Evolutionary conservation across 1,284 basidiomycete species (phyloP).

Genomic region (Malassezia caprae): DNA sequence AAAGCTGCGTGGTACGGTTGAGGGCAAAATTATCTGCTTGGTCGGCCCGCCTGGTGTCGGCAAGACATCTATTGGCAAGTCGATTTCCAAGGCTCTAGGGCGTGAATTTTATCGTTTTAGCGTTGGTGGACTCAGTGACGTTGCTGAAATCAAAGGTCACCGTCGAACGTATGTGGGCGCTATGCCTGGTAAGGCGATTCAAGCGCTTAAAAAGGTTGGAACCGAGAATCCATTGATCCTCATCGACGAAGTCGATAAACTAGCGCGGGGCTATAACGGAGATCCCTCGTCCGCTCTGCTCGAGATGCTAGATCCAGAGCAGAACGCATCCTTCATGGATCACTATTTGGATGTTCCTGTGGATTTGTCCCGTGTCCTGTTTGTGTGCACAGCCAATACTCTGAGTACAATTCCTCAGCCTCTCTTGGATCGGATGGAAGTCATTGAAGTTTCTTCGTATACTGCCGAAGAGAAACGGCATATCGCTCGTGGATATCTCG

Average conservation of each 20-base stretch:
- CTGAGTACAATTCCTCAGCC: slow-evolving; percentile 94
- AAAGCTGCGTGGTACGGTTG: slow-evolving; percentile 87
- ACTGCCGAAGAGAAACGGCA: slow-evolving; percentile 91
- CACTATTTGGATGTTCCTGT: slow-evolving; percentile 98
- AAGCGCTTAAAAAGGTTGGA: slow-evolving; percentile 89
- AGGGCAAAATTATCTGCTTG: slow-evolving; percentile 95
- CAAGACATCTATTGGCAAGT: slow-evolving; percentile 77
- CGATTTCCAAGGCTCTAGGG: slow-evolving; percentile 74
- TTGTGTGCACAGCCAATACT: slow-evolving; percentile 69
- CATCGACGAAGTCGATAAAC: slow-evolving; percentile 98
- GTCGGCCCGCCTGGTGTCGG: slow-evolving; percentile 95
- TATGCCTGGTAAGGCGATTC: slow-evolving; percentile 93
- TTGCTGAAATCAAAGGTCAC: slow-evolving; percentile 98
- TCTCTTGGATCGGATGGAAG: slow-evolving; percentile 79
- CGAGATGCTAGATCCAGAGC: slow-evolving; percentile 97
- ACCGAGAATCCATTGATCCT: slow-evolving; percentile 85
- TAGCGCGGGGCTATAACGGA: slow-evolving; percentile 84
- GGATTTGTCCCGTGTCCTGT: slow-evolving; percentile 87
- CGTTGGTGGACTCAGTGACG: slow-evolving; percentile 90
- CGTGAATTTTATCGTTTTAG: slow-evolving; percentile 90
- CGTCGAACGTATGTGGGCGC: slow-evolving; percentile 82
- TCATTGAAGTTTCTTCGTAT: slow-evolving; percentile 76
- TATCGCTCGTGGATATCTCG: slow-evolving; percentile 83
- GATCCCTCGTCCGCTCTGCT: slow-evolving; percentile 87
- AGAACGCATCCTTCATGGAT: slow-evolving; percentile 90